Percentiles rank a stretch among this genome's conserved stretches.
Conservation (phyloP, 1,284 basidiomycete genomes). For the Coriolopsis trogii region DNA sequence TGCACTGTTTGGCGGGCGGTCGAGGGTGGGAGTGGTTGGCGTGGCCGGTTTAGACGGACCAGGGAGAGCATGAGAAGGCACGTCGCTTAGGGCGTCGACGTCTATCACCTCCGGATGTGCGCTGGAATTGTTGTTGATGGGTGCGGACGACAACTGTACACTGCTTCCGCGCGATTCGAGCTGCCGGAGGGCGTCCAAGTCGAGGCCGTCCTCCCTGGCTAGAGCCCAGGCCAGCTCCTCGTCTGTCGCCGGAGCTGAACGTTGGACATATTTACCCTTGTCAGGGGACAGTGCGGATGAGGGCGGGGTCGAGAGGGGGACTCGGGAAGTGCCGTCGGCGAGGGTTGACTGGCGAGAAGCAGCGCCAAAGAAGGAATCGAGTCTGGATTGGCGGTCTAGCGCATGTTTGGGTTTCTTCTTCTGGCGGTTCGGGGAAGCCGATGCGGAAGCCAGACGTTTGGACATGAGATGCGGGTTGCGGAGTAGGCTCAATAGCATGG, state of each 20-base stretch:
- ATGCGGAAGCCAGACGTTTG: conserved; percentile 28
- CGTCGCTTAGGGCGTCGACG: conserved; percentile 33
- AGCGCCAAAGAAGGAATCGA: conserved; percentile 34
- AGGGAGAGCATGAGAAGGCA: conserved; percentile 1
- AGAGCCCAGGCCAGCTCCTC: conserved; percentile 31
- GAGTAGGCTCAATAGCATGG: not conserved
- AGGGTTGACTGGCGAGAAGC: conserved; percentile 8
- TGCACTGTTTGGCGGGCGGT: not conserved
- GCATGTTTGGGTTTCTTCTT: conserved; percentile 31
- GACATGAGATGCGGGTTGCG: conserved; percentile 25
- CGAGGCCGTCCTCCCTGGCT: conserved; percentile 31
- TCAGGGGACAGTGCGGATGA: not conserved
- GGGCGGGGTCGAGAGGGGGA: not conserved
- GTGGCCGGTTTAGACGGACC: not conserved
- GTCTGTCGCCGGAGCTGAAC: conserved; percentile 22
- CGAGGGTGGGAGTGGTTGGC: not conserved
- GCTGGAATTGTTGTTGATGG: conserved; percentile 7
- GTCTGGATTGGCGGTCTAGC: conserved; percentile 28
- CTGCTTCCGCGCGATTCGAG: conserved; percentile 20
- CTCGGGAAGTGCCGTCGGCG: not conserved
- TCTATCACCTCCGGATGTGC: conserved; percentile 33
- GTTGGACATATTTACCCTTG: conserved; percentile 3
- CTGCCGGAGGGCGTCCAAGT: conserved; percentile 26
- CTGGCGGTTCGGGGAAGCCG: conserved; percentile 25
- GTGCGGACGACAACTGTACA: conserved; percentile 4